These are phyloP conservation scores for Carex cristatella DNA, from an alignment of 176 grass and related monocot species.

Conservation along the genomic window DNA sequence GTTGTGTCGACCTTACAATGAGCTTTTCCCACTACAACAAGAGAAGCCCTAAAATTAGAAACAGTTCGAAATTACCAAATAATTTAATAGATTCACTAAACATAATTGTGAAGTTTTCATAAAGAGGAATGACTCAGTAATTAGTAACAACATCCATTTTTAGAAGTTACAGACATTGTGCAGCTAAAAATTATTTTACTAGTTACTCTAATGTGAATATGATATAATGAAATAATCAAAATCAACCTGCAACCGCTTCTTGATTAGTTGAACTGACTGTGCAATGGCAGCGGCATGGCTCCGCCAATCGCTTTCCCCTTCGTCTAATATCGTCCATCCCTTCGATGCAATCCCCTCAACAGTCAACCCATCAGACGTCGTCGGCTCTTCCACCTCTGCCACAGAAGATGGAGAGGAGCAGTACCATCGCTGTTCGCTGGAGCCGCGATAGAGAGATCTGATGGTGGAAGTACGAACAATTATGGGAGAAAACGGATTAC, in stretches of 20 bases:
- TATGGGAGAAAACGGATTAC: slow-evolving; percentile 7
- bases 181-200: neutral
- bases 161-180: neutral
- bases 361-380: slow-evolving; percentile 66
- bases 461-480: slow-evolving; percentile 2
- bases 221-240: neutral
- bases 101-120: neutral
- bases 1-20: slow-evolving; percentile 54
- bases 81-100: neutral
- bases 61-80: neutral
- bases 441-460: neutral
- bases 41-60: neutral
- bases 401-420: slow-evolving; percentile 41
- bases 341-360: slow-evolving; percentile 62
- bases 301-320: slow-evolving; percentile 78
- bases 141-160: neutral
- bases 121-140: no score
- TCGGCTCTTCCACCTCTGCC: slow-evolving; percentile 33
- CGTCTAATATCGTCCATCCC: slow-evolving; percentile 77
- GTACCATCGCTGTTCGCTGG: slow-evolving; percentile 15
- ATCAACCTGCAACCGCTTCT: slow-evolving; percentile 83
- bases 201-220: neutral
- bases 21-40: slow-evolving; percentile 71
- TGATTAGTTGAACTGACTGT: slow-evolving; percentile 80
- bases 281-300: slow-evolving; percentile 84